Percentiles rank a stretch among this genome's conserved stretches.
phyloP scores from a whole-genome alignment of 768 basidiomycete genomes.

The Kwoniella newhampshirensis region DNA sequence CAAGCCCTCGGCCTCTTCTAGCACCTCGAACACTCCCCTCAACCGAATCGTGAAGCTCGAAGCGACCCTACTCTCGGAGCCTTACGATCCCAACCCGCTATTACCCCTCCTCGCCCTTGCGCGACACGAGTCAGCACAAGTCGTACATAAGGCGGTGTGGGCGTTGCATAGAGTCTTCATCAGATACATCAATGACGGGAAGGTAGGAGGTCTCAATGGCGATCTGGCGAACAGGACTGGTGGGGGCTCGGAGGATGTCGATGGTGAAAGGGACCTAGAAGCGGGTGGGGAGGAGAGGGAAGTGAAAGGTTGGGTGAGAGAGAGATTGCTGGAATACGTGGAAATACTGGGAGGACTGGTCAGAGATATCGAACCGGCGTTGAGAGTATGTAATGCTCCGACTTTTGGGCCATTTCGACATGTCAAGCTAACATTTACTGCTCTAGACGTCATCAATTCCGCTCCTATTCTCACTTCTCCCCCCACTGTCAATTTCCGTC shows the following conservation, averaged over 20 bases:
- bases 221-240: slow-evolving; percentile 8
- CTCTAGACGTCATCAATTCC: slow-evolving; percentile 45
- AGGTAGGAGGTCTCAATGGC: slow-evolving; percentile 54
- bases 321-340: slow-evolving; percentile 68
- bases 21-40: slow-evolving; percentile 18
- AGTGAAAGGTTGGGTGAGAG: slow-evolving; percentile 72
- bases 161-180: slow-evolving; percentile 78
- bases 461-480: slow-evolving; percentile 35
- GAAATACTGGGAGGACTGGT: slow-evolving; percentile 68
- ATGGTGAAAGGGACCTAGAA: slow-evolving; percentile 52
- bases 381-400: slow-evolving; percentile 65
- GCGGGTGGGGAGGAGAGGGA: slow-evolving; percentile 60
- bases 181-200: slow-evolving; percentile 62
- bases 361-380: slow-evolving; percentile 70
- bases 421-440: not conserved
- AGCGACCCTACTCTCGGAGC: slow-evolving; percentile 59
- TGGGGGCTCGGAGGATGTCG: not conserved
- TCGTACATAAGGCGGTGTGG: slow-evolving; percentile 73
- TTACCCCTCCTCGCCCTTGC: slow-evolving; percentile 70
- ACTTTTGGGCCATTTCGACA: too few relatives aligned
- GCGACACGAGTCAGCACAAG: slow-evolving; percentile 57
- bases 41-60: slow-evolving; percentile 55
- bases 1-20: slow-evolving; percentile 1
- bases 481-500: slow-evolving; percentile 32
- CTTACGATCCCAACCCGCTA: slow-evolving; percentile 69